Percentiles rank a stretch among this genome's conserved stretches.
These are phyloP conservation scores for Pseudogymnoascus sp. DNA, from an alignment of 2,329 filamentous ascomycete genomes.

Conservation along the genomic window DNA sequence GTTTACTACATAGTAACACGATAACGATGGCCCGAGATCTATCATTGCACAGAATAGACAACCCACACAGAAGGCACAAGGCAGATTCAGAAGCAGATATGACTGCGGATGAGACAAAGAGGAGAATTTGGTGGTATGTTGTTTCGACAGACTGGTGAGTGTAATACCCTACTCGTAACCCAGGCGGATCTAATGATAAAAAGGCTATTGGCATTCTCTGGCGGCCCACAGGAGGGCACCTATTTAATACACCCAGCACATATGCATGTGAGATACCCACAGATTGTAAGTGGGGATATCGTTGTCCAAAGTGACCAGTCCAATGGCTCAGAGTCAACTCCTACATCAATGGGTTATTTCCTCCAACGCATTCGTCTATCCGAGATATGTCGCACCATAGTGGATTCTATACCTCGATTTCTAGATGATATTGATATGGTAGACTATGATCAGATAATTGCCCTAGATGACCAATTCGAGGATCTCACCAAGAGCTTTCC, in stretches of 20 bases:
- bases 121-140: conserved; percentile 36
- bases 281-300: conserved; percentile 30
- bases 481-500: conserved; percentile 26
- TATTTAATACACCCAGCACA: conserved; percentile 31
- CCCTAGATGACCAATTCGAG: conserved; percentile 29
- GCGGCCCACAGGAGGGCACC: conserved; percentile 28
- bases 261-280: conserved; percentile 31
- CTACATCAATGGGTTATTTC: conserved; percentile 32
- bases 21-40: conserved; percentile 22
- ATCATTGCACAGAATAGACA: conserved; percentile 18
- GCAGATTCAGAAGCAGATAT: conserved; percentile 18
- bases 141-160: conserved; percentile 30
- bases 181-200: conserved; percentile 14
- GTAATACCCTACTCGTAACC: conserved; percentile 1
- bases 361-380: conserved; percentile 29
- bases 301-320: conserved; percentile 24
- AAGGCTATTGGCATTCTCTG: conserved; percentile 29
- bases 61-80: conserved; percentile 15
- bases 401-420: conserved; percentile 27
- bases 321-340: conserved; percentile 17
- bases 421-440: conserved; percentile 16
- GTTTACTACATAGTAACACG: conserved; percentile 26
- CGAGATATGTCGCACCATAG: conserved; percentile 30
- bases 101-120: conserved; percentile 28
- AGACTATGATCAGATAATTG: conserved; percentile 26